These are phyloP conservation scores for Mycena maculata DNA, from an alignment of 768 basidiomycete genomes.

Conservation along the genomic window DNA sequence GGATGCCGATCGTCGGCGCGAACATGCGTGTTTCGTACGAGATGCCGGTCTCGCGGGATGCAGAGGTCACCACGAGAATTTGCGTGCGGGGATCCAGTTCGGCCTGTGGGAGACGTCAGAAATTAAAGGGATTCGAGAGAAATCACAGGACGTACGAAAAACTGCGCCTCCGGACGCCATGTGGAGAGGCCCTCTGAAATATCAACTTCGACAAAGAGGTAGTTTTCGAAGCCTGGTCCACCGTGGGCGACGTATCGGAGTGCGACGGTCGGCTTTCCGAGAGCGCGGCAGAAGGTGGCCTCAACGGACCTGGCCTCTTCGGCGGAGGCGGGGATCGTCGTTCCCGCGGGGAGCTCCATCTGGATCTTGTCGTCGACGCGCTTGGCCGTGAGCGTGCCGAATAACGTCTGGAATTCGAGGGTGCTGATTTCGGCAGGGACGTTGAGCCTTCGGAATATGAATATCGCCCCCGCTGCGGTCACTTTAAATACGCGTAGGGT, in stretches of 20 bases:
- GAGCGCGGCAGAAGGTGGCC: conserved; percentile 5
- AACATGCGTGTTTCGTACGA: conserved; percentile 31
- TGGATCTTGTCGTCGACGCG: conserved; percentile 17
- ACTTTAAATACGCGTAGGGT: background rate
- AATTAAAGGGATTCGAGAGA: background rate
- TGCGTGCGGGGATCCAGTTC: conserved; percentile 9
- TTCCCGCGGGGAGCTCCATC: conserved; percentile 24
- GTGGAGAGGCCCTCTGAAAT: conserved; percentile 1
- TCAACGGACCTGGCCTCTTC: background rate
- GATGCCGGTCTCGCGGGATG: background rate
- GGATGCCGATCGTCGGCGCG: conserved; percentile 16
- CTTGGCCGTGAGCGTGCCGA: conserved; percentile 16
- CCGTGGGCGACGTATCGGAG: conserved; percentile 22
- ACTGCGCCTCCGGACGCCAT: conserved; percentile 1
- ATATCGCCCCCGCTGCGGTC: conserved; percentile 24
- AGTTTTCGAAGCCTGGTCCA: conserved; percentile 21
- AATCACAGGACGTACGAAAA: conserved; percentile 7
- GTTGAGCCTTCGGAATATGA: conserved; percentile 17
- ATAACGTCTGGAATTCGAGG: conserved; percentile 21
- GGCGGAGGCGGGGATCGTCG: conserved; percentile 6
- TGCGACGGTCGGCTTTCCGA: conserved; percentile 1
- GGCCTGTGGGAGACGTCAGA: background rate
- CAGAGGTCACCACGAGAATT: conserved; percentile 23
- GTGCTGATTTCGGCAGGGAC: background rate
- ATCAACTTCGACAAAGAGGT: conserved; percentile 25